A percentile compares a stretch with the other conserved stretches of the same genome.
Conservation (phyloP, 768 basidiomycete genomes). For the Xerocomus brunneocitrinus region DNA sequence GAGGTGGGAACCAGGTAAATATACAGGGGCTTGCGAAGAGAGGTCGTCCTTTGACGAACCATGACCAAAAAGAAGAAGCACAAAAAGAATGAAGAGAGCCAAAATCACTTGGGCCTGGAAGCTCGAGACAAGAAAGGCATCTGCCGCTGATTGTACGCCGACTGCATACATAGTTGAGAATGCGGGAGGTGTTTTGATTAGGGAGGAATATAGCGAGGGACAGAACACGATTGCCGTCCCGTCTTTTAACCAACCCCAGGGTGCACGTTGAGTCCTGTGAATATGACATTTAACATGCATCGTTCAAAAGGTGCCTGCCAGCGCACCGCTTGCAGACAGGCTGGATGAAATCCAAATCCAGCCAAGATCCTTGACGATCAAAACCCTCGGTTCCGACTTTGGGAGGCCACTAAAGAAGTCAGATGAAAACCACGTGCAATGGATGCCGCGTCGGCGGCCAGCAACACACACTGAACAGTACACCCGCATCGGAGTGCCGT, state of each 20-base stretch:
- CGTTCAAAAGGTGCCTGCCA: constrained; percentile 19
- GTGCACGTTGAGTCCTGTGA: constrained; percentile 24
- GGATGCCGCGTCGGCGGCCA: constrained; percentile 8
- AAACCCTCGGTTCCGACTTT: constrained; percentile 27
- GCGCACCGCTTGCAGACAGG: constrained; percentile 9
- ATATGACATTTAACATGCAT: constrained; percentile 26
- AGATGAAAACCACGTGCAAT: constrained; percentile 19
- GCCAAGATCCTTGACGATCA: constrained; percentile 20
- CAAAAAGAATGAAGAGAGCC: constrained; percentile 31
- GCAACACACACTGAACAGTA: constrained; percentile 6
- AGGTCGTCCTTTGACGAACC: constrained; percentile 44
- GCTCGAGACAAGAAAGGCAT: constrained; percentile 33
- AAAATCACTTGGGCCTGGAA: constrained; percentile 32
- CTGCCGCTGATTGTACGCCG: constrained; percentile 37
- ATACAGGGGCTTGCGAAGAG: constrained; percentile 39
- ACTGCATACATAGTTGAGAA: constrained; percentile 38
- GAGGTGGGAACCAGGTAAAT: constrained; percentile 55
- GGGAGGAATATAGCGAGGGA: constrained; percentile 20
- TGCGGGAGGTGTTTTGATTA: constrained; percentile 25
- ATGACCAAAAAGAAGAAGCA: constrained; percentile 37
- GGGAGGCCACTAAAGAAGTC: not conserved
- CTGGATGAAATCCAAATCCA: constrained; percentile 10
- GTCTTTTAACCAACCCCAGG: constrained; percentile 22
- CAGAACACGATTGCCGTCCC: constrained; percentile 17
- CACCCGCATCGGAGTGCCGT: constrained; percentile 9